Evolutionary conservation across 2,329 filamentous ascomycete genomes (phyloP), one percentile per base, ranked within the genome.

Genomic region (Nemania sp.): DNA sequence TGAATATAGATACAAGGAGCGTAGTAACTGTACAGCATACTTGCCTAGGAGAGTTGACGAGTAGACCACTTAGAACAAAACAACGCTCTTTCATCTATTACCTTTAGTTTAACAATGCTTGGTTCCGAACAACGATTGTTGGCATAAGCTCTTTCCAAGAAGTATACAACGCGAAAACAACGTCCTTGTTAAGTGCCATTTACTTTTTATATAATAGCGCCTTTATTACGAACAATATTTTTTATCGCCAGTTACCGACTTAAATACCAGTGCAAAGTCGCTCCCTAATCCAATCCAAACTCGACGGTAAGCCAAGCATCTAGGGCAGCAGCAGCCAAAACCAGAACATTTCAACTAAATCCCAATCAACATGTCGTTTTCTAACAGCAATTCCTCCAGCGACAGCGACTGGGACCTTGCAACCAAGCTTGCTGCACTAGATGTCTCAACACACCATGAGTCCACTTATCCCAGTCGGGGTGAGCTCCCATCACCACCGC

Each of bases 361-460:
- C 6, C 56, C 13, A 2, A 20, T 45, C 35, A 15, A 51, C 1
- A 67, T 67, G 65, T 29, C 56, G 15, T 61, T 54, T 58, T 29
- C 20, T 27, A 27, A 10, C 11, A 54, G 22, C 47, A 15, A 41
- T 24, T 58, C 11, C 43, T 27, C 35, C 7, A 1, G 24, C 5
- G 35, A 35, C 6, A 35, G 32, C n/a, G n/a, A n/a, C 32, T 35
- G 32, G 32, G 32, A 35, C 3, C 32, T 35, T 35, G 32, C 32
- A n/a, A 47, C 18, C 20, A 15, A 29, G 15, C 1, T 24, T 38
- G 15, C 51, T 52, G n/a, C 15, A 32, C 15, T 52, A 32, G 63
- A 62, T 45, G 52, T 26, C 38, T 43, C 26, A 20, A 53, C 64
- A 7, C 5, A 27, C 13, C 38, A 41, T 15, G 5, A 13, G 38